Base-by-base conservation (phyloP, 2,329 filamentous ascomycete species). In the Fusarium praegraminearum region DNA sequence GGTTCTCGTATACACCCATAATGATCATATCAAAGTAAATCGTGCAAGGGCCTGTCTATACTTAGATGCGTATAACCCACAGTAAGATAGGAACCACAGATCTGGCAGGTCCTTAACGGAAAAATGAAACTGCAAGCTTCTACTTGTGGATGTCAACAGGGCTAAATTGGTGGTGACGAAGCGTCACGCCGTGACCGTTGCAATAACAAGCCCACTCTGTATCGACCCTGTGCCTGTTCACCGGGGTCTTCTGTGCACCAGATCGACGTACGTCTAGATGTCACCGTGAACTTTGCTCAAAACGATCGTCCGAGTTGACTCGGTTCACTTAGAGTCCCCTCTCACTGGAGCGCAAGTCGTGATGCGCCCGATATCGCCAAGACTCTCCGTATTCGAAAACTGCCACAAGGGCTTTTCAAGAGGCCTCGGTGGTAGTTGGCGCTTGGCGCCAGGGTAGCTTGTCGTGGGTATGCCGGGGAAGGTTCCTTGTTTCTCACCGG, bases 1-100 rank as follows among this genome's bases (percentile, higher is more conserved):
- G 68, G 68, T 58, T 69, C 68, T 71, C 68, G 68, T 71, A 71
- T 71, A 63, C 53, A 63, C 43, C 56, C 44, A 47, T 54, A 30
- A 69, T 71, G 52, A 52, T 69, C 53, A 71, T 71, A 71, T 71
- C 20, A 61, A 38, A 66, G 35, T 61, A 54, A 66, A 65, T 61
- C 68, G 49, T 69, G 41, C 54, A 57, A 53, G 60, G 65, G 44
- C 56, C 33, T 18, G 56, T 56, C 60, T 71, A 66, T 59, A 71
- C 60, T 65, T 68, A 52, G 68, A 60, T 61, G 18, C 16, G 36
- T 62, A 64, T 60, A 56, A 30, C 36, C 53, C 60, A 41, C 28
- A 26, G 45, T 51, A 22, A 28, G 36, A 43, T 58, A 38, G 40
- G 49, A 43, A 36, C 54, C 46, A 55, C 33, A 53, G 46, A 62